These are phyloP conservation scores for Fusarium hainanense DNA, from an alignment of 2,329 filamentous ascomycete genomes.

Conservation along the genomic window DNA sequence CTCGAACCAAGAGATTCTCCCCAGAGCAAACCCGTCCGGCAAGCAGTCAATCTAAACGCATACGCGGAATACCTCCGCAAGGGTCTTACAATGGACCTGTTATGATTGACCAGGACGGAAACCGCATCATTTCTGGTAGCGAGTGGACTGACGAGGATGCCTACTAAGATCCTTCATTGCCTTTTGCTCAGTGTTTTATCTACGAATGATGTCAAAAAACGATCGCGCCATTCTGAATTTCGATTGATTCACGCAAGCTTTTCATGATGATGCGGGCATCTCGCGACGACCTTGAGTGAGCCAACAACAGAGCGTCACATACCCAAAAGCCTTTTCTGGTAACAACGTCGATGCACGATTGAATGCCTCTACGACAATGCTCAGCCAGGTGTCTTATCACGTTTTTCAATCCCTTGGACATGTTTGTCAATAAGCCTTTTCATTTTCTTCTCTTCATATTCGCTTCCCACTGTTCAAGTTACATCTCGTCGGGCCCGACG, in stretches of 20 bases:
- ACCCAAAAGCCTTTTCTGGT: constrained; percentile 21
- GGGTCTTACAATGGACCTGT: constrained; percentile 59
- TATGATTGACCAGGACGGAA: constrained; percentile 68
- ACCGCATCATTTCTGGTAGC: constrained; percentile 71
- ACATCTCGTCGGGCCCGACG: constrained; percentile 39
- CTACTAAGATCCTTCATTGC: constrained; percentile 53
- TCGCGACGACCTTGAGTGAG: constrained; percentile 44
- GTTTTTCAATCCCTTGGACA: constrained; percentile 29
- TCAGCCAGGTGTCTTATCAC: constrained; percentile 25
- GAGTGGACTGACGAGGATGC: constrained; percentile 76
- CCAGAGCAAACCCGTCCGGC: constrained; percentile 59
- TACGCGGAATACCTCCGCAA: constrained; percentile 64
- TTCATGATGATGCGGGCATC: constrained; percentile 48
- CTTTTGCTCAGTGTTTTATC: constrained; percentile 2
- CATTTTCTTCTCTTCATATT: constrained; percentile 5
- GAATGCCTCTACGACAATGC: constrained; percentile 22
- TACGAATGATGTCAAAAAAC: constrained; percentile 41
- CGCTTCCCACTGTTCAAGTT: constrained; percentile 23
- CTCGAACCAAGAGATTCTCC: constrained; percentile 72
- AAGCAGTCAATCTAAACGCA: constrained; percentile 63
- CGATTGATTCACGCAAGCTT: constrained; percentile 45
- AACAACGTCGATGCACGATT: constrained; percentile 30
- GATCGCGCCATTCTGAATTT: constrained; percentile 37
- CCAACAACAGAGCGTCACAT: constrained; percentile 31
- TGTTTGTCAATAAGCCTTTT: constrained; percentile 24